A percentile compares a stretch with the other conserved stretches of the same genome.
Conservation (phyloP, 129 eudicot genomes). For the Sambucus nigra region DNA sequence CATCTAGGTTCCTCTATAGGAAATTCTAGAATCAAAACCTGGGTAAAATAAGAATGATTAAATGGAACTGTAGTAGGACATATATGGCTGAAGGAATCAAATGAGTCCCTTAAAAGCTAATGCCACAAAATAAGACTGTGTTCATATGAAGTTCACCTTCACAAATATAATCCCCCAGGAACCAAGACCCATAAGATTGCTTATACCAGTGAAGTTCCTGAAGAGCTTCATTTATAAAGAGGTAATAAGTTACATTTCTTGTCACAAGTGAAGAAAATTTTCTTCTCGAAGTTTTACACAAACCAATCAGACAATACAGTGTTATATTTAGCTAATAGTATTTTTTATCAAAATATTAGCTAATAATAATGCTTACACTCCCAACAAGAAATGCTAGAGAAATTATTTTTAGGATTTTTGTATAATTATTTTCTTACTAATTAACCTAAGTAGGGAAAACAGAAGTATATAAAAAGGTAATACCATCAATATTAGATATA, state of each 20-base stretch:
- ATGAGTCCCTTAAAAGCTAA: too few relatives aligned
- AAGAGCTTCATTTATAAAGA: slow-evolving; percentile 40
- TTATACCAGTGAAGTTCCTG: slow-evolving; percentile 91
- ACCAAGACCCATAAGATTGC: slow-evolving; percentile 87
- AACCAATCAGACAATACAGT: background rate
- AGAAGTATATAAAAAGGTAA: background rate
- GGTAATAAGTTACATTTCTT: slow-evolving; percentile 55
- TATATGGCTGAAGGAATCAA: too few relatives aligned
- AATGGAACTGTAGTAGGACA: too few relatives aligned
- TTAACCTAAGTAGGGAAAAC: background rate
- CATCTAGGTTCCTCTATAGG: too few relatives aligned
- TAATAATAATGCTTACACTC: too few relatives aligned
- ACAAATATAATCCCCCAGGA: slow-evolving; percentile 76
- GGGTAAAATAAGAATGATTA: too few relatives aligned
- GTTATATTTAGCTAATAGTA: too few relatives aligned
- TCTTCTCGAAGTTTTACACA: background rate
- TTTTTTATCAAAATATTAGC: background rate
- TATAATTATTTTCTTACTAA: too few relatives aligned
- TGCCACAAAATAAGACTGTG: slow-evolving; percentile 1
- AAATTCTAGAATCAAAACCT: too few relatives aligned
- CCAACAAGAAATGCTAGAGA: background rate
- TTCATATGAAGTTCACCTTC: slow-evolving; percentile 50
- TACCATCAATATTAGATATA: background rate
- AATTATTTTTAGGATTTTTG: too few relatives aligned
- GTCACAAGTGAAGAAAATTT: slow-evolving; percentile 11